Percentiles rank a stretch among this genome's conserved stretches.
These are phyloP conservation scores for Schwanniomyces sp. DNA, from an alignment of 805 yeast species.

Conservation along the genomic window DNA sequence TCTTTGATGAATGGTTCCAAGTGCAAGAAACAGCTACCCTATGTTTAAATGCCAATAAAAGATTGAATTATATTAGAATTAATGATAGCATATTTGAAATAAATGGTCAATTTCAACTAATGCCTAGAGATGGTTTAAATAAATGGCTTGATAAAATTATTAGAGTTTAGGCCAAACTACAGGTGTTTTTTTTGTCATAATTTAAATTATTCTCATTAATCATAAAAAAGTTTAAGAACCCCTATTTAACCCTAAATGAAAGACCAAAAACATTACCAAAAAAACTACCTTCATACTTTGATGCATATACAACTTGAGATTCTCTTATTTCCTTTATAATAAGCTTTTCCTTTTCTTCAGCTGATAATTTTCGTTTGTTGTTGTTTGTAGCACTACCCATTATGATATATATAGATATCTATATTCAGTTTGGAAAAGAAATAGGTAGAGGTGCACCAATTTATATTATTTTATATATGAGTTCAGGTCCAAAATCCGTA, in stretches of 20 bases:
- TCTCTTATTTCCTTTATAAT: constrained; percentile 46
- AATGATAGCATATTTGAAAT: constrained; percentile 50
- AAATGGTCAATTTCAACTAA: constrained; percentile 12
- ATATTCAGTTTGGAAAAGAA: too few species aligned
- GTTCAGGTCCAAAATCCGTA: not conserved
- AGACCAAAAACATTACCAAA: constrained; percentile 43
- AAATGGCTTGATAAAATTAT: constrained; percentile 46
- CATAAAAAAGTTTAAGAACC: not conserved
- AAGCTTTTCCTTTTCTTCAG: constrained; percentile 45
- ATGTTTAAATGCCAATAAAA: constrained; percentile 26
- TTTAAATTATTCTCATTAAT: not conserved
- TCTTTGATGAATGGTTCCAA: constrained; percentile 57
- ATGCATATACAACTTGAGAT: constrained; percentile 29
- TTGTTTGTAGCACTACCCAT: not conserved
- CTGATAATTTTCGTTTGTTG: constrained; percentile 21
- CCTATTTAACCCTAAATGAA: constrained; percentile 12
- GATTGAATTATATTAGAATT: constrained; percentile 45
- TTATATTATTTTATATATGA: not conserved
- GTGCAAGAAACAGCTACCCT: constrained; percentile 53
- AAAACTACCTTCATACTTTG: constrained; percentile 41
- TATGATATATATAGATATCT: not conserved
- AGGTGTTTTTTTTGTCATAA: not conserved
- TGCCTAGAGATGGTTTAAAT: constrained; percentile 48
- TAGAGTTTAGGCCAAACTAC: constrained; percentile 16
- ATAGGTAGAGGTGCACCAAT: not conserved